These are phyloP conservation scores for Eucalyptus cloeziana DNA, from an alignment of 345 rosid species.

Conservation along the genomic window DNA sequence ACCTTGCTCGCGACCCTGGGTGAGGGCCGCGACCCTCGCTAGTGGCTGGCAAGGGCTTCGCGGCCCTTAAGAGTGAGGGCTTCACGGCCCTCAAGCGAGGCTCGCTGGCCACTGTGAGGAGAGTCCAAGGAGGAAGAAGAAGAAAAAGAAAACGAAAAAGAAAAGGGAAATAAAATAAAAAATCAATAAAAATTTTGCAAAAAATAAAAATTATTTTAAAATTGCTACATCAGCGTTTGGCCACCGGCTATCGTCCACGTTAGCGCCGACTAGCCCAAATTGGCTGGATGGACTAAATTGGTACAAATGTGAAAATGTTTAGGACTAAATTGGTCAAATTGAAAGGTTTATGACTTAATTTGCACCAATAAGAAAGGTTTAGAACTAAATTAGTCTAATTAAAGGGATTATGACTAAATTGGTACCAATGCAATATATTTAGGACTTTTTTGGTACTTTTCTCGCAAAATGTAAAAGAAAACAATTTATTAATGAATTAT, in stretches of 20 bases:
- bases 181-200: no score
- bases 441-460: no score
- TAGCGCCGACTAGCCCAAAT: fast-evolving
- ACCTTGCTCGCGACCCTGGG: fast-evolving
- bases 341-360: fast-evolving
- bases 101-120: fast-evolving
- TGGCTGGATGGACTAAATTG: no score
- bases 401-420: fast-evolving
- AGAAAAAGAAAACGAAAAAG: fast-evolving
- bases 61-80: no score
- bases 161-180: fast-evolving
- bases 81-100: no score
- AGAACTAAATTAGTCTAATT: no score
- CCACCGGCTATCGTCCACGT: fast-evolving
- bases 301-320: no score
- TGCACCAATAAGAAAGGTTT: fast-evolving
- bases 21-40: fast-evolving
- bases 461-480: fast-evolving
- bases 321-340: fast-evolving
- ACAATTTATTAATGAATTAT: neutral
- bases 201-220: no score
- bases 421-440: fast-evolving
- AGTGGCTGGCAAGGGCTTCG: fast-evolving
- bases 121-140: no score
- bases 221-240: fast-evolving